Base-by-base conservation (phyloP, 2,329 filamentous ascomycete genomes). In the Exophiala xenobiotica region DNA sequence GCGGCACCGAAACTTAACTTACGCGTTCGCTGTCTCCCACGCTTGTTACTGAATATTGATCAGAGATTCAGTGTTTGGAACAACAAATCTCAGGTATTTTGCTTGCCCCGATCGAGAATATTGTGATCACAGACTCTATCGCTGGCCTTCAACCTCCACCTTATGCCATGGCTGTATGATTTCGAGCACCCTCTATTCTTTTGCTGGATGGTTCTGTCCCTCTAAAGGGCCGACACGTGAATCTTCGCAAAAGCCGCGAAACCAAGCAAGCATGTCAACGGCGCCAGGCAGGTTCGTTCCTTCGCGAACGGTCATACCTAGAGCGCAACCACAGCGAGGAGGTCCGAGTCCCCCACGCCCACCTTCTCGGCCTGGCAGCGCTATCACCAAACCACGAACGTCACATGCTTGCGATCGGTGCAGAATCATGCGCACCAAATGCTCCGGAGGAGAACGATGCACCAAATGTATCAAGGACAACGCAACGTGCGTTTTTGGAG, bases 331-430 rank as follows among this genome's bases (percentile, higher is more conserved):
- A 24, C 7, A 18, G 7, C 6, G 2, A 4, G 8, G n/a, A 40
- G 19, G 9, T 6, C 19, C 9, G 20, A 16, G 8, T 22, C 38
- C 19, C 19, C 38, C n/a, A 11, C 7, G 38, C 12, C 38, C 11
- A 24, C 43, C 26, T 22, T 9, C 11, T 23, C 19, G 29, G 3
- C 8, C 26, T 35, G 18, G 20, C 9, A 22, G 19, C 11, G 22
- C 38, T 6, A 20, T 35, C 19, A 23, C 12, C 24, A 56, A 46
- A 26, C 12, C 20, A 26, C 52, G 58, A 20, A 57, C 51, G 4
- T 50, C 53, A 20, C 58, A 60, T 49, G 58, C 58, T 20, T 60
- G 58, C 31, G 53, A 60, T 33, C 47, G 58, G 4, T 60, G 58
- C 38, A 39, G 58, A 18, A 12, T 49, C 16, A 51, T 59, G 56